Base-by-base conservation (phyloP, 805 yeast species). In the Debaryomyces hansenii region DNA sequence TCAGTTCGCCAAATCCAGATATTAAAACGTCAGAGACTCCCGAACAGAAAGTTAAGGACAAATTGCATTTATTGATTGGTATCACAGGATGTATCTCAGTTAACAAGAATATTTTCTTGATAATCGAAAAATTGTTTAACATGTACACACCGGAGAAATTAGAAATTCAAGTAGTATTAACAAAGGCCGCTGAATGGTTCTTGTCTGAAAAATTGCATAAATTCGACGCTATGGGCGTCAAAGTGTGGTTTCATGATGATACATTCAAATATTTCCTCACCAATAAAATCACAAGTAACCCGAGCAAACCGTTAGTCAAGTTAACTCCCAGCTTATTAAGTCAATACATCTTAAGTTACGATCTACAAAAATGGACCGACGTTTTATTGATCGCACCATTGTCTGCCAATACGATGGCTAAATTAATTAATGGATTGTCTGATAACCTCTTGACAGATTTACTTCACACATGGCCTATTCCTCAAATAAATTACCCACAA, bases 311-410 rank as follows among this genome's bases (percentile, higher is more conserved):
- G 10, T 6, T 18, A 18, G 8, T 34, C 5, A 47, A 48, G 29
- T 28, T 50, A 18, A 49, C 52, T 16, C 44, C 53, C 10, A 48
- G 42, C 16, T 16, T 48, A 2, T 37, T 56, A 9, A 51, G 50
- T 29, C 56, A 56, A 36, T 55, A 45, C 44, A 32, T 44, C 14
- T 41, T 60, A 16, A 47, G 58, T 12, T 54, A 51, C 34, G 57
- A 61, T 4, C 42, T 61, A 16, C 63, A 56, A 40, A 47, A 47
- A 45, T 61, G 66, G 66, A 59, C 66, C 8, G 66, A 61, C 42
- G 60, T 61, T 5, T 46, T 61, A n/a, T 47, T 61, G 32, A 15
- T 61, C 4, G 60, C 63, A 2, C 66, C 66, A 2, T 42, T 61
- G 12, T 52, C 58, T 10, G 63, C 64, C 5, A 61, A 61, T 41